Evolutionary conservation across 306 rosid genomes (phyloP).

Genomic region (Bauhinia variegata): DNA sequence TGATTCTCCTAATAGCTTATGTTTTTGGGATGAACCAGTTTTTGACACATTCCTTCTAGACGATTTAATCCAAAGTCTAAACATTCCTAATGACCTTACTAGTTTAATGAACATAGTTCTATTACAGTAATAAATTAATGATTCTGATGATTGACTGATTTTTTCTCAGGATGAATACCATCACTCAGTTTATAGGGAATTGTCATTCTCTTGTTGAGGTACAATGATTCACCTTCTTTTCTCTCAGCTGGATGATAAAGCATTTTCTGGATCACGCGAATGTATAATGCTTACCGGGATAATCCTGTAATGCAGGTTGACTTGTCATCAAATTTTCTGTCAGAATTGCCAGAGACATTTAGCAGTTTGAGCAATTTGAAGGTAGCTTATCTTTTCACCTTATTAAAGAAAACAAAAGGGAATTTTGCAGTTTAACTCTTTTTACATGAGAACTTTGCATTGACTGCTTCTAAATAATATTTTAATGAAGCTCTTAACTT

Average conservation of each 20-base stretch:
- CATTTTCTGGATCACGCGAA: background rate
- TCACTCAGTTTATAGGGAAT: slow-evolving; percentile 60
- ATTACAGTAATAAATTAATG: background rate
- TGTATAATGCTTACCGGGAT: slow-evolving; percentile 19
- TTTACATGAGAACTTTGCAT: background rate
- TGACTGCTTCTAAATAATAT: background rate
- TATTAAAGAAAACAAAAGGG: slow-evolving; percentile 1
- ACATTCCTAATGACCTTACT: slow-evolving; percentile 19
- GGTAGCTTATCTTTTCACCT: slow-evolving; percentile 44
- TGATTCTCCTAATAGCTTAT: too few relatives aligned
- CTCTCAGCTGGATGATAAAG: slow-evolving; percentile 18
- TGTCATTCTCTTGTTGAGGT: slow-evolving; percentile 89
- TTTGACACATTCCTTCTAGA: too few relatives aligned
- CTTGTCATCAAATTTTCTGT: slow-evolving; percentile 77
- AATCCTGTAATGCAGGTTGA: slow-evolving; percentile 61
- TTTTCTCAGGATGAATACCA: slow-evolving; percentile 63
- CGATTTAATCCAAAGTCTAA: slow-evolving; percentile 1
- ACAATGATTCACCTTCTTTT: slow-evolving; percentile 26
- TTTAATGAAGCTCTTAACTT: background rate
- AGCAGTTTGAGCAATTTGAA: slow-evolving; percentile 69
- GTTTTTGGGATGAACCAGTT: too few relatives aligned
- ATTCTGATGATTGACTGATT: slow-evolving; percentile 15
- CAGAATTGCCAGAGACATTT: slow-evolving; percentile 76
- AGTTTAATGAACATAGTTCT: slow-evolving; percentile 8
- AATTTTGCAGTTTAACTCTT: background rate